Percentiles rank a stretch among this genome's conserved stretches.
Evolutionary conservation across 75 land plant genomes (phyloP).

Genomic region (Pseudotsuga menziesii): DNA sequence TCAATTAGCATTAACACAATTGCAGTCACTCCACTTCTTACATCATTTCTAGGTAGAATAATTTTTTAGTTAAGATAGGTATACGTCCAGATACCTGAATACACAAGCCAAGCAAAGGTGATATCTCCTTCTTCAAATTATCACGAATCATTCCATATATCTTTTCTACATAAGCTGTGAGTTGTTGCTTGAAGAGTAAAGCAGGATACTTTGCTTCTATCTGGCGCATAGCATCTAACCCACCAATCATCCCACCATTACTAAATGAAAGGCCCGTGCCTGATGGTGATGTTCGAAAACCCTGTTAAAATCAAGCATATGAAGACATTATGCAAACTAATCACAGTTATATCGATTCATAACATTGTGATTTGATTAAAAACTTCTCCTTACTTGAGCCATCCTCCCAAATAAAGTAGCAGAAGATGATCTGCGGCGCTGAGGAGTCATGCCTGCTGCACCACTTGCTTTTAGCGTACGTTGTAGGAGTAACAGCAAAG

Average conservation of each 20-base stretch:
- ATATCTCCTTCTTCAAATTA: constrained; percentile 90
- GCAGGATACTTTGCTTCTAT: constrained; percentile 98
- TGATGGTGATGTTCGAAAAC: constrained; percentile 75
- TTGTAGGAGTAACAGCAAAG: constrained; percentile 65
- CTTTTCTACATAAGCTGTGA: constrained; percentile 93
- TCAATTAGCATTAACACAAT: not conserved
- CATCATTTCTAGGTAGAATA: not conserved
- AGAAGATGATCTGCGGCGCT: constrained; percentile 62
- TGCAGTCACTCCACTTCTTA: too few species aligned
- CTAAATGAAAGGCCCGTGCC: constrained; percentile 63
- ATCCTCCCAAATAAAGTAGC: constrained; percentile 81
- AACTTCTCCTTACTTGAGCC: constrained; percentile 48
- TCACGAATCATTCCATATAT: constrained; percentile 94
- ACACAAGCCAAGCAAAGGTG: constrained; percentile 79
- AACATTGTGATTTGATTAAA: not conserved
- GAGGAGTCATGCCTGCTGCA: constrained; percentile 72
- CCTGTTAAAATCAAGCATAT: constrained; percentile 30
- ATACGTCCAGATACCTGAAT: constrained; percentile 63
- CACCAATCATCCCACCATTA: constrained; percentile 67
- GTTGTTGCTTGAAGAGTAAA: constrained; percentile 90
- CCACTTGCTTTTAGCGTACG: constrained; percentile 79
- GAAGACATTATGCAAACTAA: not conserved
- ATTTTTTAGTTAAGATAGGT: not conserved
- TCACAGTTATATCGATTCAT: not conserved
- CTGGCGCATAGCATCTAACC: constrained; percentile 66